Conservation (phyloP, 2,329 filamentous ascomycete genomes). For the Bimuria novae-zelandiae region DNA sequence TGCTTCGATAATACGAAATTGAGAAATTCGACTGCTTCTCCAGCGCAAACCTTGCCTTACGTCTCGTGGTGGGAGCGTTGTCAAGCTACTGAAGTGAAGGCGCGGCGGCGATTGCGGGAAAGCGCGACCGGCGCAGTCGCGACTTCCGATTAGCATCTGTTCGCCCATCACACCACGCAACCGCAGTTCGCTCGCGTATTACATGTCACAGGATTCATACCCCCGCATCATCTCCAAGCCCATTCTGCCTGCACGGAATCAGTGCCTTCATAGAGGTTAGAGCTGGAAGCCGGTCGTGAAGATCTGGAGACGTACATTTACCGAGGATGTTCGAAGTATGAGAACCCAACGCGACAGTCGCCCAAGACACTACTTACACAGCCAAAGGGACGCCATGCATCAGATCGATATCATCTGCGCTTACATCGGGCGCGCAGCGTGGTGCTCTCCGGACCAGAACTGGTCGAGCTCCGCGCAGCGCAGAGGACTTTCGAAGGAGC, state of each 20-base stretch:
- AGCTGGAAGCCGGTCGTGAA: not conserved
- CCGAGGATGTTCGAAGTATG: conserved; percentile 13
- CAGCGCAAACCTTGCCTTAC: too few relatives aligned
- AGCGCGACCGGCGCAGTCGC: not conserved
- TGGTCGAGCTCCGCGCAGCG: conserved; percentile 91
- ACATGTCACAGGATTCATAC: not conserved
- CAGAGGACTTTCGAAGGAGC: conserved; percentile 97
- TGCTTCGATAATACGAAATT: not conserved
- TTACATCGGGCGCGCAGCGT: conserved; percentile 84
- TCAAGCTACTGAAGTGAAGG: not conserved
- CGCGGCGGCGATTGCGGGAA: conserved; percentile 1
- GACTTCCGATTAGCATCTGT: not conserved
- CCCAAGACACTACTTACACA: conserved; percentile 1
- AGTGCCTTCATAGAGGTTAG: too few relatives aligned
- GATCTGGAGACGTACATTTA: not conserved
- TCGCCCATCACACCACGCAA: not conserved
- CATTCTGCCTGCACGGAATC: too few relatives aligned
- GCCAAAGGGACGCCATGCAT: conserved; percentile 60
- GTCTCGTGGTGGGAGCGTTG: not conserved
- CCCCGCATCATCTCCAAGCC: not conserved
- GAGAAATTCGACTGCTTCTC: not conserved
- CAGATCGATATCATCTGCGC: conserved; percentile 77
- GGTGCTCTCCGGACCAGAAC: conserved; percentile 78
- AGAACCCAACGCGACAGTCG: not conserved
- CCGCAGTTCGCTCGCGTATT: not conserved